Conservation (phyloP, 2,329 filamentous ascomycete genomes). For the Rutstroemia sp. region DNA sequence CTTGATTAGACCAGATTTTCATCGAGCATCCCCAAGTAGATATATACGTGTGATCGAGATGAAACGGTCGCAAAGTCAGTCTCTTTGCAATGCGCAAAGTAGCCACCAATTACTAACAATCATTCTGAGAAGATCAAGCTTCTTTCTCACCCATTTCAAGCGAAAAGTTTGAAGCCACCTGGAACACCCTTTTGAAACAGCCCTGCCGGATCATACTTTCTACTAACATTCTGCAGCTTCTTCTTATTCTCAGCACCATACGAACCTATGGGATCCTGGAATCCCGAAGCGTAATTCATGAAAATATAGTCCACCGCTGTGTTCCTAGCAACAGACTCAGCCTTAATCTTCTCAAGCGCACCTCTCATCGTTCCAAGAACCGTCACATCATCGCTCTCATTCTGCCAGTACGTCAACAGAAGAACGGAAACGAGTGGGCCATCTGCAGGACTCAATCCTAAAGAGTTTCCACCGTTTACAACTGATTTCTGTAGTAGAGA, state of each 20-base stretch:
- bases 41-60: too few species aligned
- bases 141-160: neutral
- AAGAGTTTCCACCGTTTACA: neutral
- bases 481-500: neutral
- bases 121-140: too few species aligned
- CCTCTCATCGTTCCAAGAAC: neutral
- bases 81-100: too few species aligned
- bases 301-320: constrained; percentile 22
- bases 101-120: too few species aligned
- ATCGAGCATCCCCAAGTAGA: too few species aligned
- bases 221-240: constrained; percentile 25
- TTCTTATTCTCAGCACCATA: constrained; percentile 36
- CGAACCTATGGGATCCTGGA: constrained; percentile 34
- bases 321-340: neutral
- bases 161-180: constrained; percentile 23
- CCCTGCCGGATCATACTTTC: constrained; percentile 32
- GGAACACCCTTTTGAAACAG: constrained; percentile 32
- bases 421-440: constrained; percentile 2
- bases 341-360: neutral
- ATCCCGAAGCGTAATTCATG: constrained; percentile 38
- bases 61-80: too few species aligned
- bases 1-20: too few species aligned
- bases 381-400: neutral
- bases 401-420: neutral
- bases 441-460: neutral